Base-by-base conservation (phyloP, 164 flowering plant species). In the Malania oleifera region DNA sequence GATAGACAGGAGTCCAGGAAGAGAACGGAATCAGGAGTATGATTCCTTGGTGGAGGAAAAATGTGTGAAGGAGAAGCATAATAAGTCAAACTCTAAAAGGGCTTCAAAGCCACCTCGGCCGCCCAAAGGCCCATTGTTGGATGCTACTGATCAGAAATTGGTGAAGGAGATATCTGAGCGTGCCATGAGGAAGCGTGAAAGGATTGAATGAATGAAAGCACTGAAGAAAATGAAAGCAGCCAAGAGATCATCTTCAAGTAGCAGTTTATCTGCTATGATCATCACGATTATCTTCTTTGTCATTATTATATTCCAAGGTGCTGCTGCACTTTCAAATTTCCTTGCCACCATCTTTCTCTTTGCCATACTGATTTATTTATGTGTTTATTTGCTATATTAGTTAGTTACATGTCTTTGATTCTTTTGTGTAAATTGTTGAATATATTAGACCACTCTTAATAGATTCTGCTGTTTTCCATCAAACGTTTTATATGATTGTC, bases 31-130 rank as follows among this genome's bases (percentile, higher is more conserved):
- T 28, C 26, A 26, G 19, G 69, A 68, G 20, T 45, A 34, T 39
- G 12, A 45, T 22, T 54, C 61, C 6, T n/a, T 54, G 27, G 52
- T 52, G 41, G 71, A 52, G 65, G 66, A 49, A 35, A 65, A 49
- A 38, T 20, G 35, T 4, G 25, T 25, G 28, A 18, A 48, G 11
- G 52, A 20, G 7, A 72, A 69, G 52, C 43, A 17, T 0, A 74
- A 72, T 43, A 70, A 46, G 26, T 35, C 38, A 27, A 63, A 67
- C 31, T 49, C 66, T 37, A 71, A 70, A 56, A 77, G 71, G 44
- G 59, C 75, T 59, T 64, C 77, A 15, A 82, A 70, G 65, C 87
- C 84, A 12, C 87, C 87, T 0, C 66, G 79, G 12, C 81, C 82
- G 19, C 87, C 84, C 12, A 77, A 67, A 59, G 79, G 78, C 43